phyloP scores from a whole-genome alignment of 192 early-diverging fungal genomes.

The Gonapodya sp. region DNA sequence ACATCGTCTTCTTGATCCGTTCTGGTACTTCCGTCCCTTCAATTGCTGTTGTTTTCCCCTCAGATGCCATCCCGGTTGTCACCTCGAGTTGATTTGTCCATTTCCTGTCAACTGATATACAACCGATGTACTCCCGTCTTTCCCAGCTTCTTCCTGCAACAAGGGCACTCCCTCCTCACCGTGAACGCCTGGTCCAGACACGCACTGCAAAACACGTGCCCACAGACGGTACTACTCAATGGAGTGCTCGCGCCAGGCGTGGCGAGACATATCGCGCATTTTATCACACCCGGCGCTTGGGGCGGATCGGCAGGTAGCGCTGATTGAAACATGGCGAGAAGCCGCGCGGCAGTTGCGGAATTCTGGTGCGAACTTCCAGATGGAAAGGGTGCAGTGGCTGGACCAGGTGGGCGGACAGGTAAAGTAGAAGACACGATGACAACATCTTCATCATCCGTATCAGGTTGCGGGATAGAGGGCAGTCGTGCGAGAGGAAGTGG shows the following conservation, averaged over 20 bases:
- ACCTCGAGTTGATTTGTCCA: too few relatives aligned
- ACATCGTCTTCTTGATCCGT: too few relatives aligned
- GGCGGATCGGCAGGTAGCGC: neutral
- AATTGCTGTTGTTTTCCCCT: too few relatives aligned
- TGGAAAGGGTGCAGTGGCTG: too few relatives aligned
- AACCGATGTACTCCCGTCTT: neutral
- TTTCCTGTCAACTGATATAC: slow-evolving; percentile 1
- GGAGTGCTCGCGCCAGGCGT: neutral
- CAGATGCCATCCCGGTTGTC: too few relatives aligned
- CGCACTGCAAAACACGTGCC: neutral
- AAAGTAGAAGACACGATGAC: neutral
- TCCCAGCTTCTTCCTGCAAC: slow-evolving; percentile 6
- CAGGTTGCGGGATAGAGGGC: too few relatives aligned
- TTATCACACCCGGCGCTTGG: neutral
- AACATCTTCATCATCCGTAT: neutral
- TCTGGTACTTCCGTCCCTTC: too few relatives aligned
- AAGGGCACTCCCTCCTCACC: neutral
- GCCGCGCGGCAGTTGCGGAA: neutral
- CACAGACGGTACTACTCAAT: neutral
- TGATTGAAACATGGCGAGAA: neutral
- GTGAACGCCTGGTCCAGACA: neutral
- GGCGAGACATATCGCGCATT: slow-evolving; percentile 2
- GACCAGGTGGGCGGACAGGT: neutral
- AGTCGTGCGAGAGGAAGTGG: too few relatives aligned
- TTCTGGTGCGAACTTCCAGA: too few relatives aligned